Percentiles rank a stretch among this genome's conserved stretches.
Evolutionary conservation across 2,329 filamentous ascomycete genomes (phyloP).

Genomic region (Cordyceps cateniannulata): DNA sequence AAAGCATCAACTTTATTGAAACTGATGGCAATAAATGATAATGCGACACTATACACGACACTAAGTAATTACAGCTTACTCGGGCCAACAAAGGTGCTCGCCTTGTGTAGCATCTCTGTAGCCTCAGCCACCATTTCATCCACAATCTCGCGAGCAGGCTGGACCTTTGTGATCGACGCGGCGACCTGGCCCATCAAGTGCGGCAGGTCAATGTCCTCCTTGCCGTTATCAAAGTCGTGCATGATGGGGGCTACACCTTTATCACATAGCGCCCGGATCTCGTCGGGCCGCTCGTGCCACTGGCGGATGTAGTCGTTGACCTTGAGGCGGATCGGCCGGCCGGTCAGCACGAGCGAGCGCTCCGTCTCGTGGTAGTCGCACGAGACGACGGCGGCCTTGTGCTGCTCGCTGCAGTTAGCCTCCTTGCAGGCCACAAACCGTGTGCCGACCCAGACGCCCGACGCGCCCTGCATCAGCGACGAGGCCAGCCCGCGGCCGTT

Average conservation of each 20-base stretch:
- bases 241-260: slow-evolving; percentile 74
- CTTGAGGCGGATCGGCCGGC: slow-evolving; percentile 72
- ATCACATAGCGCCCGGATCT: slow-evolving; percentile 69
- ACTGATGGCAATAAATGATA: no score
- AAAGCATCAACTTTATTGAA: no score
- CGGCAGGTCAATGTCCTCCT: slow-evolving; percentile 67
- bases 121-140: slow-evolving; percentile 81
- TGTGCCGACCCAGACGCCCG: slow-evolving; percentile 90
- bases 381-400: slow-evolving; percentile 78
- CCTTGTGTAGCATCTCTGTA: slow-evolving; percentile 56
- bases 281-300: slow-evolving; percentile 72
- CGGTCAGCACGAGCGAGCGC: slow-evolving; percentile 74
- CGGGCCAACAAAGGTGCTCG: slow-evolving; percentile 50
- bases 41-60: background rate
- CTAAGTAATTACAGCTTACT: slow-evolving; percentile 33
- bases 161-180: slow-evolving; percentile 66
- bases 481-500: slow-evolving; percentile 79
- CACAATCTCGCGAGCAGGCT: slow-evolving; percentile 81
- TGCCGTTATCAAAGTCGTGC: slow-evolving; percentile 72
- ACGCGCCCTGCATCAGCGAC: slow-evolving; percentile 79
- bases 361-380: slow-evolving; percentile 75
- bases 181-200: slow-evolving; percentile 94
- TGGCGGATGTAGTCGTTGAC: slow-evolving; percentile 75
- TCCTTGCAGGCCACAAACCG: slow-evolving; percentile 80
- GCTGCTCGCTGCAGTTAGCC: slow-evolving; percentile 71